A percentile compares a stretch with the other conserved stretches of the same genome.
These are phyloP conservation scores for Metarhizium album DNA, from an alignment of 2,329 filamentous ascomycete species.

Conservation along the genomic window DNA sequence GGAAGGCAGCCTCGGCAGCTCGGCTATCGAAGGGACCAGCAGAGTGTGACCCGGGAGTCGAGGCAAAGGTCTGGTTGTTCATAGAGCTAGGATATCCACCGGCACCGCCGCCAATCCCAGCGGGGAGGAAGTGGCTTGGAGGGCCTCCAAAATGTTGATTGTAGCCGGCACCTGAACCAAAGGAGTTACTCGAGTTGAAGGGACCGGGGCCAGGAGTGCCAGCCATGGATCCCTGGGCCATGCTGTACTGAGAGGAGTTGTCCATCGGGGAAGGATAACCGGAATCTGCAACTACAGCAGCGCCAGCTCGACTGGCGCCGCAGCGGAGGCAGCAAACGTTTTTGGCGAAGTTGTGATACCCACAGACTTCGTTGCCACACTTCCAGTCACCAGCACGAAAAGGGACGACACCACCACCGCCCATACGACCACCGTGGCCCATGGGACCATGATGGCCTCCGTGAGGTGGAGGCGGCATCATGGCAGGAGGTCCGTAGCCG, in stretches of 20 bases:
- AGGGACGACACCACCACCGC: slow-evolving; percentile 76
- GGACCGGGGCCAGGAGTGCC: slow-evolving; percentile 70
- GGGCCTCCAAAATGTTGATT: slow-evolving; percentile 79
- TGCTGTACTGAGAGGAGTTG: slow-evolving; percentile 68
- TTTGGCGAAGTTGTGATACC: slow-evolving; percentile 99
- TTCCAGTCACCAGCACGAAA: slow-evolving; percentile 99
- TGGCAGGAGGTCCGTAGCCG: slow-evolving; percentile 58
- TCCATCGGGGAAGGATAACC: slow-evolving; percentile 89
- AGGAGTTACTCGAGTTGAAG: slow-evolving; percentile 60
- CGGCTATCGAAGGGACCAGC: slow-evolving; percentile 87
- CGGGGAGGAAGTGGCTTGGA: slow-evolving; percentile 83
- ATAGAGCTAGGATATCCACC: slow-evolving; percentile 66
- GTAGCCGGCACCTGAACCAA: slow-evolving; percentile 53
- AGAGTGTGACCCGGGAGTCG: slow-evolving; percentile 67
- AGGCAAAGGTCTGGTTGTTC: slow-evolving; percentile 65
- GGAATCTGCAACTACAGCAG: slow-evolving; percentile 88
- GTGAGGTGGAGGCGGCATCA: slow-evolving; percentile 71
- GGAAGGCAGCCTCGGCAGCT: slow-evolving; percentile 88
- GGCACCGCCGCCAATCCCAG: slow-evolving; percentile 63
- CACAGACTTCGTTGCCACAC: slow-evolving; percentile 92
- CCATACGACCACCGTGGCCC: slow-evolving; percentile 58
- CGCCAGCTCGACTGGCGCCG: slow-evolving; percentile 85
- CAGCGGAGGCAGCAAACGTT: slow-evolving; percentile 96
- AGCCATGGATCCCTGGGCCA: slow-evolving; percentile 80
- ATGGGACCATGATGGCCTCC: slow-evolving; percentile 51